Percentiles rank a stretch among this genome's conserved stretches.
phyloP scores from a whole-genome alignment of 1,284 basidiomycete species.

The Malassezia restricta region DNA sequence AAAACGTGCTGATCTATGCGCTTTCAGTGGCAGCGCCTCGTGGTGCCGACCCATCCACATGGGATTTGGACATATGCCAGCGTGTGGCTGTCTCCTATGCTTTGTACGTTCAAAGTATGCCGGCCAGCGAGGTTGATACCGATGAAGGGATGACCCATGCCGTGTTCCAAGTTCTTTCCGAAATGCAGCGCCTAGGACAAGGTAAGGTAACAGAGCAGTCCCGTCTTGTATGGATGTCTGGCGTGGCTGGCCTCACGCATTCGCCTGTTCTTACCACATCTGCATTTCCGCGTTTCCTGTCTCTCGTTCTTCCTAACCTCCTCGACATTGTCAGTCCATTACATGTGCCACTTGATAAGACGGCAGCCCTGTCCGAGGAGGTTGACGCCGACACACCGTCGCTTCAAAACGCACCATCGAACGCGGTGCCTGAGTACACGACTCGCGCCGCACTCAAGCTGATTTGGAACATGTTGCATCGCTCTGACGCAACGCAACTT shows the following conservation, averaged over 20 bases:
- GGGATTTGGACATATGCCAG: conserved; percentile 71
- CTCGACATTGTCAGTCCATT: background rate
- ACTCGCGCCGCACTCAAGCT: background rate
- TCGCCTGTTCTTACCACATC: conserved; percentile 1
- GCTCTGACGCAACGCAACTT: conserved; percentile 66
- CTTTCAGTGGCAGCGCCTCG: conserved; percentile 51
- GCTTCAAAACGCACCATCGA: background rate
- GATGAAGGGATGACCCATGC: conserved; percentile 4
- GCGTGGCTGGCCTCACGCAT: conserved; percentile 3
- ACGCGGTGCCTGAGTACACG: background rate
- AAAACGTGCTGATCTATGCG: conserved; percentile 61
- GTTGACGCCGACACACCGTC: background rate
- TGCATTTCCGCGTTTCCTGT: background rate
- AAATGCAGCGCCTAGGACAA: background rate
- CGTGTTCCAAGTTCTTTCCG: background rate
- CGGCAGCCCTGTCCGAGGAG: background rate
- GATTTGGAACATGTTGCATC: conserved; percentile 49
- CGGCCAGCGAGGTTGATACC: conserved; percentile 4
- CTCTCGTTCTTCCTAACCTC: background rate
- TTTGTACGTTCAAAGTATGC: background rate
- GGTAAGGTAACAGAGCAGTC: background rate
- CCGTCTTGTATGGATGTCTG: background rate
- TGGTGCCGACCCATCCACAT: background rate
- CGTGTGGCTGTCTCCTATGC: conserved; percentile 68
- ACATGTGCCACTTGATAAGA: background rate